Evolutionary conservation across 331 rosid species (phyloP), one percentile per base, ranked within the genome.

Genomic region (Dryas integrifolia): DNA sequence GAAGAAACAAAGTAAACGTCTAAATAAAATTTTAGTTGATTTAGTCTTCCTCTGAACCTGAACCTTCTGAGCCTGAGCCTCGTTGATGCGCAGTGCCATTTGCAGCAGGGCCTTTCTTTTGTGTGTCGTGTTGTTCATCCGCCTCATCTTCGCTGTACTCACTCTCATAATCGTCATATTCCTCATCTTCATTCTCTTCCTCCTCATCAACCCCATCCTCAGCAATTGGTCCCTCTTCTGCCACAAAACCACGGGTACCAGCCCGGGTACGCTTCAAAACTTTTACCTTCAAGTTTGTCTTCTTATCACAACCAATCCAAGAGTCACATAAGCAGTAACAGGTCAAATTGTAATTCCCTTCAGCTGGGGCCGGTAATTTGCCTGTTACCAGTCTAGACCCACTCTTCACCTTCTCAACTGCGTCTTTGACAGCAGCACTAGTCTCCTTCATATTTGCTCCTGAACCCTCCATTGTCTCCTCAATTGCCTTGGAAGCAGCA

Each of bases 181-280:
- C 98, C 55, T 87, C 96, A 14, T 85, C 88, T 76, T 88, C 92
- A 24, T 84, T 81, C 72, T 92, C 96, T 77, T 88, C 98, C 52
- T 92, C 98, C 85, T 92, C 98, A 77, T 92, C 98, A 44, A 92
- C 41, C 10, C 98, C 98, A 66, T 90, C 98, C 77, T 92, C 98
- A 74, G 84, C 16, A 58, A 81, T 45, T 12, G 83, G 88, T 62
- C 96, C 96, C 81, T 92, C 98, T 53, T 90, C 96, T 1, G 87
- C 82, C 64, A 84, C 77, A 71, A 72, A 2, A 63, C 84, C 85
- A 4, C 97, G 83, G 69, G 85, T 84, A 76, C 98, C 98, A 48
- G 96, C 92, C 75, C 97, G 86, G 45, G 97, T 91, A n/a, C 98
- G 92, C 87, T 87, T 94, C 90, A 91, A 83, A 73, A 94, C 49